Evolutionary conservation across 1,284 basidiomycete species (phyloP), one percentile per base, ranked within the genome.

Genomic region (Moesziomyces sp.): DNA sequence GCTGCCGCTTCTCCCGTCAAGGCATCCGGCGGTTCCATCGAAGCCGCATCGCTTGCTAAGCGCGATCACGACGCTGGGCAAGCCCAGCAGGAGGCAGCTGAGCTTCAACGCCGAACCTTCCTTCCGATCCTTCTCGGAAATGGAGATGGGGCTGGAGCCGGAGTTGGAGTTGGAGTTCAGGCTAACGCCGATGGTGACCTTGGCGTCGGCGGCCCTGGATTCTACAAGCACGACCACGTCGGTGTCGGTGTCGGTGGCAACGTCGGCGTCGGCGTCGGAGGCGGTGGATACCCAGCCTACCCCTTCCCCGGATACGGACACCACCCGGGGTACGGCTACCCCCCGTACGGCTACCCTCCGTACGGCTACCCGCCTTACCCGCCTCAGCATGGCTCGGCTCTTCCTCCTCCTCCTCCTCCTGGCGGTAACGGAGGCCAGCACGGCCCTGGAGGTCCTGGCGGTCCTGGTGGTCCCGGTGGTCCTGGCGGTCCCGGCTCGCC

Each of bases 1-100:
- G 46, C 54, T 24, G 4, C 24, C n/a, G 55, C 55, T 23, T 48
- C 35, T 14, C 55, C 61, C 8, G 46, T 60, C 23, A 24, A 21
- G 16, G 28, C 35, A 11, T 46, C 38, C 0, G 10, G 38, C 11
- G 10, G 46, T 50, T 38, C 52, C 19, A 9, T 42, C 33, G 50
- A 57, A 26, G 28, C 21, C 13, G 46, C 26, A 26, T 19, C 45
- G 9, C 30, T 24, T 18, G 28, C 19, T 33, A 54, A 54, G 42
- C 58, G 28, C 23, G 47, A 49, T 28, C 26, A 28, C 10, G 4
- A 42, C 21, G n/a, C 24, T 18, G 3, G 3, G 8, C 46, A 33
- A 14, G 24, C 3, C 9, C n/a, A 14, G 26, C 5, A 46, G 28
- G 13, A 40, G 18, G 9, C 8, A 19, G 26, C 13, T 21, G 40